Evolutionary conservation across 495 filamentous ascomycete species (phyloP).

Genomic region (Neurospora sp.): DNA sequence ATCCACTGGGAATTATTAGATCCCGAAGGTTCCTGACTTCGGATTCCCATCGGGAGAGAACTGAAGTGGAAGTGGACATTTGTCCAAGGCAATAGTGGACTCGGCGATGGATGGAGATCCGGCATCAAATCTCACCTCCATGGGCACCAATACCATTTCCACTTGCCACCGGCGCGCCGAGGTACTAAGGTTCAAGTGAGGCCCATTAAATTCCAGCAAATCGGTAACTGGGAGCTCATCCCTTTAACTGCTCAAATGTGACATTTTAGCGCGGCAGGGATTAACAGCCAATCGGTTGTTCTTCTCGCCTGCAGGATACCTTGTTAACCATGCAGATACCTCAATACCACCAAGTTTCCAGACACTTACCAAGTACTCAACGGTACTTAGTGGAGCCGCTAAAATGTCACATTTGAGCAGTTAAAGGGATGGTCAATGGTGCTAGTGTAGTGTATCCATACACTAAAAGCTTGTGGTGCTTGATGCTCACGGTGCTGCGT

Average conservation of each 20-base stretch:
- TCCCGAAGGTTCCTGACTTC: background rate
- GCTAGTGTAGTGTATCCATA: background rate
- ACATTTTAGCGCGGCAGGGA: too few species aligned
- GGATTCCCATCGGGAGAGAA: background rate
- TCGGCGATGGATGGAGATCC: background rate
- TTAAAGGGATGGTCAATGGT: background rate
- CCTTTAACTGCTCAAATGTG: too few species aligned
- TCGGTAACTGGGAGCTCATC: background rate
- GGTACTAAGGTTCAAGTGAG: background rate
- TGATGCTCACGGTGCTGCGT: background rate
- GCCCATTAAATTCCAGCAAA: background rate
- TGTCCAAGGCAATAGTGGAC: background rate
- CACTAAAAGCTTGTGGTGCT: background rate
- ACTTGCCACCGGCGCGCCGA: background rate
- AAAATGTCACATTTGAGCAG: too few species aligned
- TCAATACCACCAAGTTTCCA: too few species aligned
- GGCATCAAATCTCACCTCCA: background rate
- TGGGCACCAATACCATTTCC: background rate
- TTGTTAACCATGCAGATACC: too few species aligned
- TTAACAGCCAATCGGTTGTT: too few species aligned
- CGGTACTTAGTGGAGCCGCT: too few species aligned
- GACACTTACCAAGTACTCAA: too few species aligned
- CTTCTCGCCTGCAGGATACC: too few species aligned
- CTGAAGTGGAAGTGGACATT: background rate
- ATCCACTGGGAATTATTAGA: background rate